Conservation (phyloP, 2,329 filamentous ascomycete genomes). For the Corniculantispora saksenae region DNA sequence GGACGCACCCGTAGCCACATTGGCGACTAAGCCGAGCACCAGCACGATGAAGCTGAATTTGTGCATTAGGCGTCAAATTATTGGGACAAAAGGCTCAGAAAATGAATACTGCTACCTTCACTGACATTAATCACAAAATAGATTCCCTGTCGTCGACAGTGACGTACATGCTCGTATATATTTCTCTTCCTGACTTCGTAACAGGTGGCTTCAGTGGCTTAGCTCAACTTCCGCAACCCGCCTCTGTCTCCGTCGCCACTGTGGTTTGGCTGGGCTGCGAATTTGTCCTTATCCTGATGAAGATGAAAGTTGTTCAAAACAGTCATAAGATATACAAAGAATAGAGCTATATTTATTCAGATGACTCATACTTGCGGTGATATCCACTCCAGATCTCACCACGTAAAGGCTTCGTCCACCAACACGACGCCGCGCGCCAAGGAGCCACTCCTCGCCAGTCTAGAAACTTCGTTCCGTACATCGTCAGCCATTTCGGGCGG, state of each 20-base stretch:
- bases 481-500: conserved; percentile 33
- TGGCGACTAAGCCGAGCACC: too few species aligned
- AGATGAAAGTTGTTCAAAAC: not conserved
- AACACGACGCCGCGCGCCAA: conserved; percentile 27
- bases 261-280: not conserved
- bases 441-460: conserved; percentile 23
- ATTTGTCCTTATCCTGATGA: not conserved
- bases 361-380: not conserved
- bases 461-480: conserved; percentile 27
- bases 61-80: too few species aligned
- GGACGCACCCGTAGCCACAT: too few species aligned
- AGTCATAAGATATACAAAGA: too few species aligned
- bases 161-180: not conserved
- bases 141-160: too few species aligned
- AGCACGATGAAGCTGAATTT: too few species aligned
- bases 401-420: conserved; percentile 30
- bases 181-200: not conserved
- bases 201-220: not conserved
- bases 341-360: not conserved
- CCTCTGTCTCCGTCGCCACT: not conserved
- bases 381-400: conserved; percentile 21
- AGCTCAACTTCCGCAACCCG: not conserved
- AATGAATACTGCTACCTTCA: too few species aligned
- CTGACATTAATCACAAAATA: too few species aligned
- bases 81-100: too few species aligned